Percentiles rank a stretch among this genome's conserved stretches.
phyloP scores from a whole-genome alignment of 1,284 basidiomycete species.

The Moniliella sp. region DNA sequence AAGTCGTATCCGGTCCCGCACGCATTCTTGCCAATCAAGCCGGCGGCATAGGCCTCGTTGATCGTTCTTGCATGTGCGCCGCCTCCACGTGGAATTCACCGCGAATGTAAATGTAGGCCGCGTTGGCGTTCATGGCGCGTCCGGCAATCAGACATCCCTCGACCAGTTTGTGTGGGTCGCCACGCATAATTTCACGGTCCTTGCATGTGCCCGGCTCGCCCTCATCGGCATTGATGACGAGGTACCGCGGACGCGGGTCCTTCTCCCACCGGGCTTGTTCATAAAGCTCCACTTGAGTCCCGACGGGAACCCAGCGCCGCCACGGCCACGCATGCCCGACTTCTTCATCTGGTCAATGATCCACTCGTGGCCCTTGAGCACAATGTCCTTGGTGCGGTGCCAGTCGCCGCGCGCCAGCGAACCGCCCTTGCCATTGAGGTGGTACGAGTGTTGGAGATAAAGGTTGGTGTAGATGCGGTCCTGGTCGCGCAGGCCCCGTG shows the following conservation, averaged over 20 bases:
- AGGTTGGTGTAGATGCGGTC: constrained; percentile 34
- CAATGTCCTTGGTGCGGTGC: constrained; percentile 88
- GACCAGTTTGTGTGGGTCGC: constrained; percentile 90
- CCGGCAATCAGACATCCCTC: constrained; percentile 94
- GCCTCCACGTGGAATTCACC: constrained; percentile 95
- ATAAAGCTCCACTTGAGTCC: constrained; percentile 93
- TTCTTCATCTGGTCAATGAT: constrained; percentile 89
- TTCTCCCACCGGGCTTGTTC: constrained; percentile 98
- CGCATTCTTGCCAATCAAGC: constrained; percentile 75
- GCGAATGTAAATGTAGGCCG: constrained; percentile 96
- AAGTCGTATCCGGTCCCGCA: constrained; percentile 80
- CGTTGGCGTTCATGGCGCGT: constrained; percentile 83
- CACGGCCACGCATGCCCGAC: constrained; percentile 80
- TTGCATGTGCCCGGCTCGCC: constrained; percentile 98
- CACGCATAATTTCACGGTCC: constrained; percentile 89
- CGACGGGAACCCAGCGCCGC: constrained; percentile 88
- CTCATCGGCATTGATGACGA: constrained; percentile 94
- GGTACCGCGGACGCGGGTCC: constrained; percentile 73
- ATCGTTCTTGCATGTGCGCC: constrained; percentile 75
- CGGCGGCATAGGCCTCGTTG: constrained; percentile 73
- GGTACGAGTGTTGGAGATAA: constrained; percentile 30
- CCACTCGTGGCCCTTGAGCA: constrained; percentile 82
- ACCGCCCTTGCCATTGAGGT: constrained; percentile 31
- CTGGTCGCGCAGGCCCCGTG: constrained; percentile 29
- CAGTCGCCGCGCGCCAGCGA: constrained; percentile 75